phyloP scores from a whole-genome alignment of 306 rosid genomes.

The Astragalus membranaceus region DNA sequence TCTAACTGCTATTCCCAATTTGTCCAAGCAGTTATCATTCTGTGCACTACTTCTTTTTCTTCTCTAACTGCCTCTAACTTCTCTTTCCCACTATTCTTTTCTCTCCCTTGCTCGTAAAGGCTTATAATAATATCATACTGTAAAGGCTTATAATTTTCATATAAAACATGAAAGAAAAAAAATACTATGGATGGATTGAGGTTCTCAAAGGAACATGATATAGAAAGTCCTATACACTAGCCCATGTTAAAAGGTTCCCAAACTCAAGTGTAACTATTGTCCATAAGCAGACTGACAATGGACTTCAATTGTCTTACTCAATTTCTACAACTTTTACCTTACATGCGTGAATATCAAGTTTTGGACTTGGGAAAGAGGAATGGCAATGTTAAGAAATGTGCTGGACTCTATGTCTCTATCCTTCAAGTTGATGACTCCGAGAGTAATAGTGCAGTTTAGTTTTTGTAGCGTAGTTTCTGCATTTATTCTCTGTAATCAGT shows the following conservation, averaged over 20 bases:
- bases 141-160: no score
- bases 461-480: background rate
- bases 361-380: background rate
- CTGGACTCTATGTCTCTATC: background rate
- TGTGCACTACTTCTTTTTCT: no score
- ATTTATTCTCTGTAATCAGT: background rate
- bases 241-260: background rate
- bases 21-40: no score
- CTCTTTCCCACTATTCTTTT: no score
- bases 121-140: no score
- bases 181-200: background rate
- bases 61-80: no score
- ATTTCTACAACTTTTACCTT: constrained; percentile 1
- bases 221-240: background rate
- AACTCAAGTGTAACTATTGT: background rate
- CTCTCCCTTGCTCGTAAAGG: no score
- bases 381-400: background rate
- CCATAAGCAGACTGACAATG: background rate
- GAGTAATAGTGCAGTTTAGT: background rate
- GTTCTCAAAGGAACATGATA: background rate
- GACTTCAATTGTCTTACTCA: background rate
- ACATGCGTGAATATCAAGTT: background rate
- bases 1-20: no score
- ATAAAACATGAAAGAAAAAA: no score
- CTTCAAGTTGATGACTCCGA: background rate